Evolutionary conservation across 108 stramenopile species (phyloP), one percentile per base, ranked within the genome.

Genomic region (Seminavis robusta): DNA sequence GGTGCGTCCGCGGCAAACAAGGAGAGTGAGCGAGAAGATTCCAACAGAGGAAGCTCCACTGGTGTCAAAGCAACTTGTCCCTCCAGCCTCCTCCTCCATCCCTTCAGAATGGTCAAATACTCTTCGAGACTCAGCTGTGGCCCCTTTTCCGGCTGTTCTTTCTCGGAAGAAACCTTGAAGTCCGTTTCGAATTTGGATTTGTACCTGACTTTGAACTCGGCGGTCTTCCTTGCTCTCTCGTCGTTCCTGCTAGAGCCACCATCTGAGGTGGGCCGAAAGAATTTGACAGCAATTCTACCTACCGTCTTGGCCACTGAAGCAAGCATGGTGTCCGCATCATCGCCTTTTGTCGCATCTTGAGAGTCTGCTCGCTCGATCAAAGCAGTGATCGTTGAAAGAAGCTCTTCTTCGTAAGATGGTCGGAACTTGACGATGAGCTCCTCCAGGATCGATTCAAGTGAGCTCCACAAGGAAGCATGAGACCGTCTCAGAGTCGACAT

Each of bases 351-450:
- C 46, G 70, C 74, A 2, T 47, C 28, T 39, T 80, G 81, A 0
- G 76, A 39, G 27, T 73, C 71, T 29, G 84, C 79, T 30, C 86
- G 71, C 45, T 87, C 72, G 11, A 90, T 64, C 33, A 97, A 65
- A 25, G 90, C 88, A 17, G 77, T 69, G 17, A 97, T 80, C 4
- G 94, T 83, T 6, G 74, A 74, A 32, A 94, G 74, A 25, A 97
- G 82, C 56, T 97, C 94, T 52, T 95, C 92, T 66, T 94, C 94
- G 43, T 85, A 88, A 25, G 83, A 89, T 21, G 92, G 90, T 24
- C 94, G 78, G 47, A 94, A 94, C 42, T 87, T 87, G 4, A 92
- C 80, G 52, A 95, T 95, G 41, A 95, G 55, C 55, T 97, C 92
- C 53, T 97, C 94, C 37, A 97, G 65, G 33, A 97, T 92, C 7